A percentile compares a stretch with the other conserved stretches of the same genome.
Conservation (phyloP, 2,329 filamentous ascomycete species). For the Mycocentrospora acerina region DNA sequence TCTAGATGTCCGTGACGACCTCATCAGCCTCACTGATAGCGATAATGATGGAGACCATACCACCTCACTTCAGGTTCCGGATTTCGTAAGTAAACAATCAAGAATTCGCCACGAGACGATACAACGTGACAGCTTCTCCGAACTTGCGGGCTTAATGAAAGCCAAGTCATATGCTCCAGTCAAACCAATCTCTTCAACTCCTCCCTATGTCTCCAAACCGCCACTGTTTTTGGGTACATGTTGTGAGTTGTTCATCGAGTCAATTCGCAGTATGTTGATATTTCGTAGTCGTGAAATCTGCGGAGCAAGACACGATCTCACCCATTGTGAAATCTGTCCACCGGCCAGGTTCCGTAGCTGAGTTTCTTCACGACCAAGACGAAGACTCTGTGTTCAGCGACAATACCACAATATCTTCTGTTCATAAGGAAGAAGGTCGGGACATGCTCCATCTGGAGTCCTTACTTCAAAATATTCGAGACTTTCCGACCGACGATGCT, state of each 20-base stretch:
- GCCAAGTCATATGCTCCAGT: constrained; percentile 14
- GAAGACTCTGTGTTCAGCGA: not conserved
- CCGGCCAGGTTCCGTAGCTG: constrained; percentile 7
- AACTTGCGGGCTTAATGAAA: constrained; percentile 17
- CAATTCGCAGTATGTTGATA: constrained; percentile 4
- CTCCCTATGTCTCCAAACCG: not conserved
- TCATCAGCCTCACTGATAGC: constrained; percentile 12
- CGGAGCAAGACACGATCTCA: constrained; percentile 8
- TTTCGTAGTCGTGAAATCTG: constrained; percentile 5
- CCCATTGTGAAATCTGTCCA: constrained; percentile 3
- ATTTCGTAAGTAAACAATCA: no score
- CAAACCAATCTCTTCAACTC: no score
- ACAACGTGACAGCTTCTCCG: constrained; percentile 19
- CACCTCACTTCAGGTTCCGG: no score
- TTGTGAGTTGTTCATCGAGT: no score
- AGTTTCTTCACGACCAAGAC: constrained; percentile 7
- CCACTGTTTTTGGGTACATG: not conserved
- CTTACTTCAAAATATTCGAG: not conserved
- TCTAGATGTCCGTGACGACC: constrained; percentile 9
- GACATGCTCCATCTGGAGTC: constrained; percentile 5
- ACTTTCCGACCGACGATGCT: constrained; percentile 1
- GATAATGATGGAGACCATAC: not conserved
- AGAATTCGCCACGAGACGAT: not conserved
- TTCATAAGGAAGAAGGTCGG: not conserved
- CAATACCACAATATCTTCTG: not conserved